These are phyloP conservation scores for Strobilomyces echinocephalus DNA, from an alignment of 768 basidiomycete species.

Conservation along the genomic window DNA sequence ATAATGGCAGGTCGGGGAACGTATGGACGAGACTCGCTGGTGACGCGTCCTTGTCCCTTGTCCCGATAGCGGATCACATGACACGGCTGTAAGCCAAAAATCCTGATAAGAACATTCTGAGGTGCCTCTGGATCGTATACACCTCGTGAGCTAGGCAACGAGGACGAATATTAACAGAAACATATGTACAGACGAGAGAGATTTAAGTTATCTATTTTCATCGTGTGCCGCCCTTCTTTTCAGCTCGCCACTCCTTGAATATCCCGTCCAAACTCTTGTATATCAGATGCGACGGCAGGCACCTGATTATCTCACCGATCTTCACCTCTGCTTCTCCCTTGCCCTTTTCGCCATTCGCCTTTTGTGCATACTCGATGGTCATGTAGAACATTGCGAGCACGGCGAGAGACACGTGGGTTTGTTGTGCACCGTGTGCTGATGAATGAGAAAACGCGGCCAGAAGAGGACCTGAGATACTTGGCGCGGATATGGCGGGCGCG, in stretches of 20 bases:
- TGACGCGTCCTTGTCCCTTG: slow-evolving; percentile 33
- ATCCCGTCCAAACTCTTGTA: slow-evolving; percentile 92
- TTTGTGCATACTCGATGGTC: slow-evolving; percentile 74
- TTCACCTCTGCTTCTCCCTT: slow-evolving; percentile 69
- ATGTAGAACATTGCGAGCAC: slow-evolving; percentile 89
- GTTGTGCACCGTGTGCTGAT: slow-evolving; percentile 79
- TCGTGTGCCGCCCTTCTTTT: slow-evolving; percentile 66
- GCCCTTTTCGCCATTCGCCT: slow-evolving; percentile 61
- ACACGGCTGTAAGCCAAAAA: not conserved
- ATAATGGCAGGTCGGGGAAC: slow-evolving; percentile 21
- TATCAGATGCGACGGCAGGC: slow-evolving; percentile 79
- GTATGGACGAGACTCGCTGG: slow-evolving; percentile 12
- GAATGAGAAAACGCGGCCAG: slow-evolving; percentile 66
- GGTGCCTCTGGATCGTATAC: too few species aligned
- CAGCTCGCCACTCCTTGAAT: slow-evolving; percentile 87
- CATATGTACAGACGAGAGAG: not conserved
- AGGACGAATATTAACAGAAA: slow-evolving; percentile 4
- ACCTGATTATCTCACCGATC: slow-evolving; percentile 85
- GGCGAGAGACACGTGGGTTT: slow-evolving; percentile 92
- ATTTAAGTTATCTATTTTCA: slow-evolving; percentile 7
- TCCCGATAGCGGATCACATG: slow-evolving; percentile 24
- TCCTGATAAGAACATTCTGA: too few species aligned
- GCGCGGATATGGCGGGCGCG: slow-evolving; percentile 55
- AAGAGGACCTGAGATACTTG: slow-evolving; percentile 63
- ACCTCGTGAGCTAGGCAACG: not conserved